These are phyloP conservation scores for Ambrosiella beaveri DNA, from an alignment of 2,329 filamentous ascomycete species.

Conservation along the genomic window DNA sequence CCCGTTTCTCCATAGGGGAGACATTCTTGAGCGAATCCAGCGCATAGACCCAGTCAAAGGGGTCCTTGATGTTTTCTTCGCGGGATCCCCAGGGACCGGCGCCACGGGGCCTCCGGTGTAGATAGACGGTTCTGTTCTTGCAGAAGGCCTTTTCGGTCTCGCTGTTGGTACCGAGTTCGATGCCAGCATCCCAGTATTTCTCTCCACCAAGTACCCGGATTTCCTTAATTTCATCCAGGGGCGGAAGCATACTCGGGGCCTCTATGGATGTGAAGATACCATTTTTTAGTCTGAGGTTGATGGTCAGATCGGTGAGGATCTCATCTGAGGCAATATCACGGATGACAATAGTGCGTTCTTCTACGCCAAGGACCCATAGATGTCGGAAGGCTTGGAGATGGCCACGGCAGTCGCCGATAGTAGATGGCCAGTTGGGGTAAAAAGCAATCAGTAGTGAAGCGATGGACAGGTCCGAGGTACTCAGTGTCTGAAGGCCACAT, in stretches of 20 bases:
- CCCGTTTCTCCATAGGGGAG: conserved; percentile 51
- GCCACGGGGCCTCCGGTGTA: conserved; percentile 51
- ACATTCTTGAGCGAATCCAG: conserved; percentile 36
- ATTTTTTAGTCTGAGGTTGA: conserved; percentile 44
- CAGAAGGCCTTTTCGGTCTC: conserved; percentile 44
- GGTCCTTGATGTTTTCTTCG: conserved; percentile 17
- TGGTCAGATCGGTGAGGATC: conserved; percentile 50
- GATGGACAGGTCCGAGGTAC: conserved; percentile 72
- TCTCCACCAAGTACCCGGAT: conserved; percentile 44
- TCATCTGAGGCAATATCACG: conserved; percentile 74
- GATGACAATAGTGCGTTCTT: conserved; percentile 72
- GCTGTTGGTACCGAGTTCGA: conserved; percentile 53
- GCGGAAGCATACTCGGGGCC: conserved; percentile 43
- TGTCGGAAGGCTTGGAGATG: conserved; percentile 94
- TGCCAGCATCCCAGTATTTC: conserved; percentile 62
- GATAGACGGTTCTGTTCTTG: conserved; percentile 53
- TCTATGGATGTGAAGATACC: conserved; percentile 14
- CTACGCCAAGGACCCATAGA: conserved; percentile 88
- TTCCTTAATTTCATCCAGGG: conserved; percentile 42
- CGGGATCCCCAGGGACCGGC: conserved; percentile 42
- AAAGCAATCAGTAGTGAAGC: conserved; percentile 78
- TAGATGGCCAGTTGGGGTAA: conserved; percentile 80
- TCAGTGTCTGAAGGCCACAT: conserved; percentile 82
- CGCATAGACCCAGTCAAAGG: conserved; percentile 61
- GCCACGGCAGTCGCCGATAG: conserved; percentile 81